Evolutionary conservation across 345 rosid species (phyloP), one percentile per base, ranked within the genome.

Genomic region (Reutealis trisperma): DNA sequence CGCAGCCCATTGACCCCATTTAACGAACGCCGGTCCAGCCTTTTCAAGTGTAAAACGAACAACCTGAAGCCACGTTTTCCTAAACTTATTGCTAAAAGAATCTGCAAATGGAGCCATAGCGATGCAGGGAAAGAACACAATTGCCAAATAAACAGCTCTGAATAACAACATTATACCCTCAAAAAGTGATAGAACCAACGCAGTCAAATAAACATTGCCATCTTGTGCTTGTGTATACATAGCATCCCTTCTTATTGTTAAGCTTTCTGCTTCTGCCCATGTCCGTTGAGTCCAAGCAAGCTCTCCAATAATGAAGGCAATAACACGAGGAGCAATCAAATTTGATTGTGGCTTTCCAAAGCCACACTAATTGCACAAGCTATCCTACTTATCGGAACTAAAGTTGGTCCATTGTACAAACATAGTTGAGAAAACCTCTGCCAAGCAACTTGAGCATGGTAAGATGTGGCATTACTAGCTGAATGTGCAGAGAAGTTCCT

Each of bases 1-100:
- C 12, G 84, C 84, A 61, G 80, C 84, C 84, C 81, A 81, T 30
- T 77, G 84, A 57, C 84, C 84, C 84, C 84, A 81, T 73, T 77
- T 81, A 24, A 77, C 73, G 55, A 81, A 81, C 44, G 84, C 81
- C 16, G 84, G 84, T 7, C 84, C 84, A 14, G 81, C 84, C 62
- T 55, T 77, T 74, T 81, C 81, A 8, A 81, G 75, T 13, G 81
- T 68, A 41, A 47, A 41, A 57, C 30, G 75, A 45, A 82, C 76
- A 27, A 82, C 61, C 9, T 57, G 37, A 73, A 82, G 78, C 84
- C 81, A 82, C 9, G 49, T 64, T 71, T 70, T 82, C 67, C 81
- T 62, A 47, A 77, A 82, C 63, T 74, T 27, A 32, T 18, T 4
- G 41, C 81, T 70, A 32, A 69, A 67, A 55, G 81, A 62, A 57